A percentile compares a stretch with the other conserved stretches of the same genome.
These are phyloP conservation scores for Ploettnerulaceae sp. DNA, from an alignment of 2,329 filamentous ascomycete species.

Conservation along the genomic window DNA sequence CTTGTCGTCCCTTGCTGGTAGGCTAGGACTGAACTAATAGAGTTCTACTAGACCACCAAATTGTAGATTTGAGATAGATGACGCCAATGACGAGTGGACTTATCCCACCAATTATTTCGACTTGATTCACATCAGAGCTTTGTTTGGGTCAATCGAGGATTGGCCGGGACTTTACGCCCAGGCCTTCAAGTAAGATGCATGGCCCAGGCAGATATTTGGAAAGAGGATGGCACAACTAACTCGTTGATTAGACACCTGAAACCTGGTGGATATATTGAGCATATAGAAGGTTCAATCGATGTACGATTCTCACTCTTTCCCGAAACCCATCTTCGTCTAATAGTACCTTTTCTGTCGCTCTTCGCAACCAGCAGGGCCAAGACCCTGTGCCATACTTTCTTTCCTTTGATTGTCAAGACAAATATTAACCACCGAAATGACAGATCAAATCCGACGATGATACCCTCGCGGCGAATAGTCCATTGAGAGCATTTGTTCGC, in stretches of 20 bases:
- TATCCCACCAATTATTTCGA: constrained; percentile 47
- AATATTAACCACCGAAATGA: background rate
- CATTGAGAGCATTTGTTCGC: constrained; percentile 39
- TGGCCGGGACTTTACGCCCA: constrained; percentile 51
- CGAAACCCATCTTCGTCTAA: too few relatives aligned
- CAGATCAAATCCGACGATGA: constrained; percentile 41
- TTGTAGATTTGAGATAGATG: constrained; percentile 60
- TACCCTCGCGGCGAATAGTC: constrained; percentile 38
- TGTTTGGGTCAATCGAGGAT: constrained; percentile 53
- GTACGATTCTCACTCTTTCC: background rate
- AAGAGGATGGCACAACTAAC: background rate
- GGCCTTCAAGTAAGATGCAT: constrained; percentile 39
- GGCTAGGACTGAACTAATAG: background rate
- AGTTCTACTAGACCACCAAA: constrained; percentile 48
- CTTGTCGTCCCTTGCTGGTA: background rate
- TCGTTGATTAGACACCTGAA: constrained; percentile 29
- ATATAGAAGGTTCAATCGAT: constrained; percentile 28
- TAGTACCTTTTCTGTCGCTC: too few relatives aligned
- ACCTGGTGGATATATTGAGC: constrained; percentile 37
- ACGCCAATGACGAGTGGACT: constrained; percentile 45
- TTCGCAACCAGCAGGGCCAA: background rate
- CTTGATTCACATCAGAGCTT: constrained; percentile 53
- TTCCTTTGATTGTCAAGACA: background rate
- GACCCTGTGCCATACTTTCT: too few relatives aligned
- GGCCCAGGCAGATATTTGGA: background rate